phyloP scores from a whole-genome alignment of 805 yeast species.

The Candida palmyrensis region DNA sequence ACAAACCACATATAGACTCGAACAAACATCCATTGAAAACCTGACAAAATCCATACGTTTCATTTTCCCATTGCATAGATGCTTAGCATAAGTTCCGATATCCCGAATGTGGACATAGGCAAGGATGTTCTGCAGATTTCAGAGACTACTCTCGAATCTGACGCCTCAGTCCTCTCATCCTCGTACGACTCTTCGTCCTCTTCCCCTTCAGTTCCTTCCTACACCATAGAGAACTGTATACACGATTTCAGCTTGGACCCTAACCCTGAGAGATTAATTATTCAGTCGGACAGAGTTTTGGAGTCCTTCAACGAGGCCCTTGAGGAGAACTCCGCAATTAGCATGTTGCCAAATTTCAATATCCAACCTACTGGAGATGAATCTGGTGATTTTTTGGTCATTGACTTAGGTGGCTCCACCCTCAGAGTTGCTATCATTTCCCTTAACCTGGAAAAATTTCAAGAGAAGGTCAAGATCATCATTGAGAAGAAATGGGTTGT shows the following conservation, averaged over 20 bases:
- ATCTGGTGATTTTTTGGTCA: constrained; percentile 35
- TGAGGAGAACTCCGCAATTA: constrained; percentile 17
- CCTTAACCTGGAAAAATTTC: constrained; percentile 19
- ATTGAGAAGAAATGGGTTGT: constrained; percentile 35
- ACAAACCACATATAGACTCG: no score
- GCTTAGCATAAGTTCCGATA: no score
- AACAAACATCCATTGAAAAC: no score
- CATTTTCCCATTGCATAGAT: no score
- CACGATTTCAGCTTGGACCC: background rate
- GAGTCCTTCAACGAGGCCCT: constrained; percentile 27
- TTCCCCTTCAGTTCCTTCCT: background rate
- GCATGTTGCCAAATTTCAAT: constrained; percentile 38
- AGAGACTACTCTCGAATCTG: background rate
- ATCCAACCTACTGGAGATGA: constrained; percentile 34
- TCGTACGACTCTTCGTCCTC: background rate
- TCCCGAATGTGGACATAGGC: background rate
- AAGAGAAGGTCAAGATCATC: constrained; percentile 15
- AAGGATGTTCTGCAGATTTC: constrained; percentile 1
- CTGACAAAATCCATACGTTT: no score
- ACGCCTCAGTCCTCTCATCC: background rate
- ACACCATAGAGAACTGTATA: no score
- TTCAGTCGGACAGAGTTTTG: constrained; percentile 16
- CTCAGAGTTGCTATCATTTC: constrained; percentile 37
- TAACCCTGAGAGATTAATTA: constrained; percentile 3
- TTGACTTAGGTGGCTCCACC: constrained; percentile 59